A percentile compares a stretch with the other conserved stretches of the same genome.
phyloP scores from a whole-genome alignment of 371 early-diverging fungal genomes.

The Saksenaea oblongispora region DNA sequence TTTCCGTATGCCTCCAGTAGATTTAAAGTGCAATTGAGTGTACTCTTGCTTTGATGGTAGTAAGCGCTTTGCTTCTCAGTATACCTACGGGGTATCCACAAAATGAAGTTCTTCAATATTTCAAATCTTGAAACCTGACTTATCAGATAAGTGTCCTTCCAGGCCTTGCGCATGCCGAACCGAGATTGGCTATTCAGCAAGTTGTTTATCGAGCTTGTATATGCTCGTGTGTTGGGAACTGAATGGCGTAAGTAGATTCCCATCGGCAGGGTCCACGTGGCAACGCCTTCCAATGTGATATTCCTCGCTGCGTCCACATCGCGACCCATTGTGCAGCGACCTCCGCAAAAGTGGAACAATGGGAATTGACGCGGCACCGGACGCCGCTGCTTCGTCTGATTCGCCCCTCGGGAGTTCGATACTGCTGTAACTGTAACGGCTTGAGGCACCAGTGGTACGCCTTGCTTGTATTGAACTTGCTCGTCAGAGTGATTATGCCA shows the following conservation, averaged over 20 bases:
- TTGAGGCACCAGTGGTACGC: background rate
- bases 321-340: background rate
- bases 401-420: background rate
- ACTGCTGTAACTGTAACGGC: background rate
- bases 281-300: background rate
- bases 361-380: background rate
- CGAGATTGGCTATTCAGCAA: too few species aligned
- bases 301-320: background rate
- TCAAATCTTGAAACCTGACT: too few species aligned
- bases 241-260: background rate
- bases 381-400: background rate
- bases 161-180: too few species aligned
- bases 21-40: too few species aligned
- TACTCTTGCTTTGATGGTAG: too few species aligned
- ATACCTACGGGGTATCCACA: too few species aligned
- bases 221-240: background rate
- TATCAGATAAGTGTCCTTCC: too few species aligned
- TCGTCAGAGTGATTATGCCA: background rate
- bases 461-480: background rate
- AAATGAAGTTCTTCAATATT: too few species aligned
- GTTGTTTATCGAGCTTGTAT: background rate
- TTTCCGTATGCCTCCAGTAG: too few species aligned
- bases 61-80: too few species aligned
- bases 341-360: background rate
- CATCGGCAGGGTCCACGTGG: background rate